Conservation (phyloP, 2,329 filamentous ascomycete genomes). For the Rhinocladiella mackenziei region DNA sequence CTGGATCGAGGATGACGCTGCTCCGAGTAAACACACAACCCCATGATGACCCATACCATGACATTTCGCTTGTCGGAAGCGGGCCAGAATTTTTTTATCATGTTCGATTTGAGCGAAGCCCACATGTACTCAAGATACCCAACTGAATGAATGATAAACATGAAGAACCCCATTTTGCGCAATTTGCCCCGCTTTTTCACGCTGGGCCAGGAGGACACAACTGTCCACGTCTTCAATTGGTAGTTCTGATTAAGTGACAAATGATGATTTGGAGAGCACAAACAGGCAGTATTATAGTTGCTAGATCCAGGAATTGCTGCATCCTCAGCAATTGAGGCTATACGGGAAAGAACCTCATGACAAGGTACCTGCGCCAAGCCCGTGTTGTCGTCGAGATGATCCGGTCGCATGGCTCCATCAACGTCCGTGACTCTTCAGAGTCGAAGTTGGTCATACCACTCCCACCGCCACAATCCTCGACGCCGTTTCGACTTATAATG, state of each 20-base stretch:
- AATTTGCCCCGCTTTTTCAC: constrained; percentile 1
- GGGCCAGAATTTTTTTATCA: neutral
- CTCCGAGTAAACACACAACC: neutral
- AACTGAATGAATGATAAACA: constrained; percentile 3
- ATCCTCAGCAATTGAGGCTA: no score
- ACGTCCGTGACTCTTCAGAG: constrained; percentile 2
- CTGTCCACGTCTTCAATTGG: no score
- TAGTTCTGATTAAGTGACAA: no score
- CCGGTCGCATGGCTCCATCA: neutral
- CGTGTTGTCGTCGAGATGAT: no score
- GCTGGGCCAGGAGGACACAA: neutral
- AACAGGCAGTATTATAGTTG: neutral
- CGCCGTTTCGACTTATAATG: constrained; percentile 2
- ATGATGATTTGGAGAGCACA: neutral
- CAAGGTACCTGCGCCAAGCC: neutral
- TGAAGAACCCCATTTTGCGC: neutral
- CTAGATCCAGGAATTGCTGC: neutral
- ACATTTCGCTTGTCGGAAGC: neutral
- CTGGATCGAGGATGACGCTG: neutral
- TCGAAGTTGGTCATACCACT: neutral
- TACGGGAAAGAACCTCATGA: no score
- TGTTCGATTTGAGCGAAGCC: constrained; percentile 1
- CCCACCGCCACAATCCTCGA: neutral
- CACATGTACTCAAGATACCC: constrained; percentile 13
- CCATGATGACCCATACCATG: neutral